Conservation (phyloP, 1,284 basidiomycete species). For the Cutaneotrichosporon sp. region DNA sequence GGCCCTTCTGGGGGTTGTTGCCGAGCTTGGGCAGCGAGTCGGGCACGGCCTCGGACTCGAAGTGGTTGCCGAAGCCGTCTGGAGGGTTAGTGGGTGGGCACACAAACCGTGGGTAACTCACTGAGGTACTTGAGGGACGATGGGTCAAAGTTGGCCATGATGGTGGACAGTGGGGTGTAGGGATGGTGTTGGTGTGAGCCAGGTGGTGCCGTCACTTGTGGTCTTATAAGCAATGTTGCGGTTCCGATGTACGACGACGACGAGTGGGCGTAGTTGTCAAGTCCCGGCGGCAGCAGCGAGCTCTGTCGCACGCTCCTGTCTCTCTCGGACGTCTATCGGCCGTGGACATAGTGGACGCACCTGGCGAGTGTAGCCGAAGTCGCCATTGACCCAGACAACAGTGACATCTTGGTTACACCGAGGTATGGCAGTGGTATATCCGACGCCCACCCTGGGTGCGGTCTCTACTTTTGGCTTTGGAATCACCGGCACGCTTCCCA, state of each 20-base stretch:
- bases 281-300: too few relatives aligned
- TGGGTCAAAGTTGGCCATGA: background rate
- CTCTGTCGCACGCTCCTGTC: too few relatives aligned
- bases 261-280: background rate
- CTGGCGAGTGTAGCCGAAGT: too few relatives aligned
- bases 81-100: background rate
- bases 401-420: too few relatives aligned
- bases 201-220: background rate
- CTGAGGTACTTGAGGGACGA: constrained; percentile 7
- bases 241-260: background rate
- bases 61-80: constrained; percentile 15
- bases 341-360: too few relatives aligned
- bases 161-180: background rate
- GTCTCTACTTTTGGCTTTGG: too few relatives aligned
- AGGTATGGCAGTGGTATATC: too few relatives aligned
- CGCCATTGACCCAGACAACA: too few relatives aligned
- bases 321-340: too few relatives aligned
- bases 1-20: constrained; percentile 59
- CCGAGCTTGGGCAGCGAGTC: constrained; percentile 53
- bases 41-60: constrained; percentile 8
- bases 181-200: background rate
- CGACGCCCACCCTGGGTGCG: too few relatives aligned
- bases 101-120: background rate
- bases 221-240: background rate
- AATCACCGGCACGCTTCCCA: too few relatives aligned